These are phyloP conservation scores for Stellera chamaejasme DNA, from an alignment of 345 rosid genomes.

Conservation along the genomic window DNA sequence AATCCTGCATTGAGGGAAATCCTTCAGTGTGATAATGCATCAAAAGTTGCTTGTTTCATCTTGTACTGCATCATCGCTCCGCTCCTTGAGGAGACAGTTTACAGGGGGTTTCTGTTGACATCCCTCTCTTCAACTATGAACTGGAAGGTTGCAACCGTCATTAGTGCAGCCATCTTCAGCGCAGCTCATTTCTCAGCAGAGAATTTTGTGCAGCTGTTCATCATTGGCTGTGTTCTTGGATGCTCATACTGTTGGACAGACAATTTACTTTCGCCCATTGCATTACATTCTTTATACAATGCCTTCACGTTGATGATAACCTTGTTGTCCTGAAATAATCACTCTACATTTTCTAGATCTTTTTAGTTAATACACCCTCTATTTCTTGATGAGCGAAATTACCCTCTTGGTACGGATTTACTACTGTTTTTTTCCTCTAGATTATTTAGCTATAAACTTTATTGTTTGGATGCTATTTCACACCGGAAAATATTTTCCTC, in stretches of 20 bases:
- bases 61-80: constrained; percentile 66
- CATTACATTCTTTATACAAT: constrained; percentile 69
- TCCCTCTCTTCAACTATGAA: constrained; percentile 50
- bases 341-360: no score
- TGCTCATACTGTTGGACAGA: constrained; percentile 74
- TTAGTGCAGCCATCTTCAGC: constrained; percentile 64
- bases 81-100: constrained; percentile 61
- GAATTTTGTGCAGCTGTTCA: constrained; percentile 50
- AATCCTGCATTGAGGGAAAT: constrained; percentile 49
- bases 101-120: constrained; percentile 69
- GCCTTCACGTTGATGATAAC: constrained; percentile 46
- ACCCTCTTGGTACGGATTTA: no score
- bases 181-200: constrained; percentile 74
- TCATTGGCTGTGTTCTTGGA: constrained; percentile 65
- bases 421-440: no score
- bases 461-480: no score
- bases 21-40: constrained; percentile 35
- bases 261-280: constrained; percentile 49
- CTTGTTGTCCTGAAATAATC: constrained; percentile 15
- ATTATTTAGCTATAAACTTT: no score
- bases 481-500: no score
- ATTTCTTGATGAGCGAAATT: no score
- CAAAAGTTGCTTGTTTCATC: constrained; percentile 42
- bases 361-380: no score
- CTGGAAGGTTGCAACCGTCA: constrained; percentile 47